Evolutionary conservation across 306 rosid genomes (phyloP).

Genomic region (Macrotyloma uniflorum): DNA sequence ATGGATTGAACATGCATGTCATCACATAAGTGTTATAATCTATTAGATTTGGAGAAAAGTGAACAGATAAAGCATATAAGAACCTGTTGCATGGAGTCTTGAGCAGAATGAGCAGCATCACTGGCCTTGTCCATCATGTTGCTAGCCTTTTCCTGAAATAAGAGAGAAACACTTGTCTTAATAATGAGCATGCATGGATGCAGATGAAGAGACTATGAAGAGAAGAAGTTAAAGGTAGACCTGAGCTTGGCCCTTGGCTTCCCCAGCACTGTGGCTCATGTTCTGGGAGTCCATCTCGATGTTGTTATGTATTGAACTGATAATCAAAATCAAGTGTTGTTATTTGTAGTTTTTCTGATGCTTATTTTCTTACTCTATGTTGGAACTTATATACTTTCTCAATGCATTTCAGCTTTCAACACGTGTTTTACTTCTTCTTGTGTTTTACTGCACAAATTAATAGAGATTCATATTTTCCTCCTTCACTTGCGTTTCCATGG

Average conservation of each 20-base stretch:
- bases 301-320: slow-evolving; percentile 7
- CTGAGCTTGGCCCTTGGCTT: slow-evolving; percentile 66
- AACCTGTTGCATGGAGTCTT: slow-evolving; percentile 54
- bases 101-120: slow-evolving; percentile 52
- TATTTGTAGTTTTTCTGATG: neutral
- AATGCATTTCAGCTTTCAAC: neutral
- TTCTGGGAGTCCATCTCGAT: slow-evolving; percentile 42
- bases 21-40: neutral
- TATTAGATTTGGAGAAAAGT: neutral
- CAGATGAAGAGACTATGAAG: neutral
- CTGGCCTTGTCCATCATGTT: slow-evolving; percentile 55
- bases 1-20: neutral
- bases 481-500: neutral
- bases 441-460: neutral
- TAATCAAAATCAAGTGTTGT: slow-evolving; percentile 11
- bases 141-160: slow-evolving; percentile 61
- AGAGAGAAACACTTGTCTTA: neutral
- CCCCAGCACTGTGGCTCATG: slow-evolving; percentile 53
- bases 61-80: neutral
- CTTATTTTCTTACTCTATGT: neutral
- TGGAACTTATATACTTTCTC: slow-evolving; percentile 27
- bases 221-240: slow-evolving; percentile 14
- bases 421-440: neutral
- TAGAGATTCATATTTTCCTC: neutral
- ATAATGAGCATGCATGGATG: neutral